These are phyloP conservation scores for Lachancea quebecensis DNA, from an alignment of 805 yeast species.

Conservation along the genomic window DNA sequence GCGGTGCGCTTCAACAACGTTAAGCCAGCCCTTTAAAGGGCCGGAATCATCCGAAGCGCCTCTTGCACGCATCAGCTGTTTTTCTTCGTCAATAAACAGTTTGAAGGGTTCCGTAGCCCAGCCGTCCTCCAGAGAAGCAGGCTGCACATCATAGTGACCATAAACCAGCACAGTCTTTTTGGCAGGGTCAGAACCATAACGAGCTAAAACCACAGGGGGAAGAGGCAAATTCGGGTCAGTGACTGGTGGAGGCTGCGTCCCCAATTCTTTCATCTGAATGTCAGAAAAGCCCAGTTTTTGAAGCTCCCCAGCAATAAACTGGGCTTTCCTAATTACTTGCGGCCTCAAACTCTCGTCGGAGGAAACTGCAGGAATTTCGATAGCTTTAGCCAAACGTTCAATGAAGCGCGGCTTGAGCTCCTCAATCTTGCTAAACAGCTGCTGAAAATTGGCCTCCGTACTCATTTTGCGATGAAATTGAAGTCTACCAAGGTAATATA, in stretches of 20 bases:
- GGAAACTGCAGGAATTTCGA: constrained; percentile 91
- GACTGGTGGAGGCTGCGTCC: constrained; percentile 91
- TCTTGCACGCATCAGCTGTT: constrained; percentile 74
- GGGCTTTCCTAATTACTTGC: constrained; percentile 82
- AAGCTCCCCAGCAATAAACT: constrained; percentile 68
- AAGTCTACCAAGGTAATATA: neutral
- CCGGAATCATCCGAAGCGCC: constrained; percentile 98
- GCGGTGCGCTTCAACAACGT: constrained; percentile 83
- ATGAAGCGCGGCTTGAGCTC: constrained; percentile 71
- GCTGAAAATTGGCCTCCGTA: constrained; percentile 16
- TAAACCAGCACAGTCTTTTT: constrained; percentile 88
- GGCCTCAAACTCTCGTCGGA: constrained; percentile 86
- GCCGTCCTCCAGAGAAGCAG: constrained; percentile 87
- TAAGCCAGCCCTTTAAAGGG: constrained; percentile 96
- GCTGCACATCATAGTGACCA: constrained; percentile 98
- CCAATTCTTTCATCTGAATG: constrained; percentile 74
- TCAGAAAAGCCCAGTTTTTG: constrained; percentile 70
- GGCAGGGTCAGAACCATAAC: constrained; percentile 71
- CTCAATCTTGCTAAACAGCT: constrained; percentile 51
- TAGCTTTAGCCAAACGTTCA: constrained; percentile 70
- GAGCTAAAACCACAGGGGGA: constrained; percentile 93
- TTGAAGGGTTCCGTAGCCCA: constrained; percentile 92
- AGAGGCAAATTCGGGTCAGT: constrained; percentile 55
- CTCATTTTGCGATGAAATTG: neutral
- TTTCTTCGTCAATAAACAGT: constrained; percentile 54